phyloP scores from a whole-genome alignment of 225 moss, liverwort and hornwort species.

The Antitrichia curtipendula region DNA sequence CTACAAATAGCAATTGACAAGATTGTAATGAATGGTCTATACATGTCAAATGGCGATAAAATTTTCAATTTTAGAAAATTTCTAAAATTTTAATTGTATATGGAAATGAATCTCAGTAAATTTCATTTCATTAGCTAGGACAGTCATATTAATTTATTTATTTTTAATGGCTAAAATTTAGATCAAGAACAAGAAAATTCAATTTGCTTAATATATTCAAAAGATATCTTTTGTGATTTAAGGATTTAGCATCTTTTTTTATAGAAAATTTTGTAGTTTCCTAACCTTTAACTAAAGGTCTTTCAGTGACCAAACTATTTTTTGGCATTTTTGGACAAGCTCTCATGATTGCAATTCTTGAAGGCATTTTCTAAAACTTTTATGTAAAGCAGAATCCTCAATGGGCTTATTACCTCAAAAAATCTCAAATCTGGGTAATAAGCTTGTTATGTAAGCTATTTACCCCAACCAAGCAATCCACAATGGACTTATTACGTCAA shows the following conservation, averaged over 20 bases:
- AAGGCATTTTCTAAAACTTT: not conserved
- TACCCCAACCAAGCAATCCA: fast-evolving
- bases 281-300: not conserved
- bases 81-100: not conserved
- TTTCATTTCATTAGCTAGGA: not conserved
- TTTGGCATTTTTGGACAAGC: not conserved
- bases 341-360: not conserved
- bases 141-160: too few relatives aligned
- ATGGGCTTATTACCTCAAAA: too few relatives aligned
- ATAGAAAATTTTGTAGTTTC: not conserved
- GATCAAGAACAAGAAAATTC: not conserved
- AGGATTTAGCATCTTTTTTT: not conserved
- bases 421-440: too few relatives aligned
- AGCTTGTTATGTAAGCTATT: too few relatives aligned
- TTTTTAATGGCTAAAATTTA: too few relatives aligned
- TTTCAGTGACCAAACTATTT: not conserved
- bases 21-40: not conserved
- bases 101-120: fast-evolving
- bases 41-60: not conserved
- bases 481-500: not conserved
- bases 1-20: not conserved
- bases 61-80: too few relatives aligned
- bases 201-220: not conserved
- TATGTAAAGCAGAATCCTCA: too few relatives aligned
- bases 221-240: not conserved